Percentiles rank a stretch among this genome's conserved stretches.
phyloP scores from a whole-genome alignment of 495 filamentous ascomycete species.

The Tetracladium setigerum region DNA sequence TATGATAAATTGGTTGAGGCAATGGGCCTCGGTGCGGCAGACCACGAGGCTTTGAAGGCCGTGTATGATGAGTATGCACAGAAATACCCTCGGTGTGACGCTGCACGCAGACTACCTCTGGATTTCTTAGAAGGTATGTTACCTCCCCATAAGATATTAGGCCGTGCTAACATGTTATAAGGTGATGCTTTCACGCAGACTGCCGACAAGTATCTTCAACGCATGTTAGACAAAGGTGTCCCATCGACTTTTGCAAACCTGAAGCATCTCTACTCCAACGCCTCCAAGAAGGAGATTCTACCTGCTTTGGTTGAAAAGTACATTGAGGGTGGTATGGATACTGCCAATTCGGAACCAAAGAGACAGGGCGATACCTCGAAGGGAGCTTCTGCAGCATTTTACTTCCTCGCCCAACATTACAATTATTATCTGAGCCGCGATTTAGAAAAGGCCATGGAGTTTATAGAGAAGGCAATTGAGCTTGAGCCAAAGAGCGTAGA shows the following conservation, averaged over 20 bases:
- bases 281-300: slow-evolving; percentile 66
- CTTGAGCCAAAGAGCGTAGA: slow-evolving; percentile 74
- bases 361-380: slow-evolving; percentile 47
- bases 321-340: slow-evolving; percentile 32
- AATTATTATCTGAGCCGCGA: slow-evolving; percentile 85
- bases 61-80: slow-evolving; percentile 77
- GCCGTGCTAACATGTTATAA: slow-evolving; percentile 16
- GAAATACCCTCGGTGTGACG: slow-evolving; percentile 77
- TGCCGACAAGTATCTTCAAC: slow-evolving; percentile 71
- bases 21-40: slow-evolving; percentile 53
- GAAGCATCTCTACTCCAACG: slow-evolving; percentile 78
- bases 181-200: slow-evolving; percentile 73
- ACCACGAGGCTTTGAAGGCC: slow-evolving; percentile 54
- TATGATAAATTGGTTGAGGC: slow-evolving; percentile 68
- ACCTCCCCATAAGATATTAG: not conserved
- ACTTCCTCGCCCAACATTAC: slow-evolving; percentile 95
- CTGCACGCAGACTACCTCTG: slow-evolving; percentile 76
- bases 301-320: slow-evolving; percentile 76
- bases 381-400: slow-evolving; percentile 70
- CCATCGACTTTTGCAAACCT: slow-evolving; percentile 94
- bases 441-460: slow-evolving; percentile 69
- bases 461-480: slow-evolving; percentile 77
- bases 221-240: slow-evolving; percentile 91
- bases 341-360: slow-evolving; percentile 41
- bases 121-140: slow-evolving; percentile 73